Base-by-base conservation (phyloP, 2,329 filamentous ascomycete genomes). In the Pseudogymnoascus sp. region DNA sequence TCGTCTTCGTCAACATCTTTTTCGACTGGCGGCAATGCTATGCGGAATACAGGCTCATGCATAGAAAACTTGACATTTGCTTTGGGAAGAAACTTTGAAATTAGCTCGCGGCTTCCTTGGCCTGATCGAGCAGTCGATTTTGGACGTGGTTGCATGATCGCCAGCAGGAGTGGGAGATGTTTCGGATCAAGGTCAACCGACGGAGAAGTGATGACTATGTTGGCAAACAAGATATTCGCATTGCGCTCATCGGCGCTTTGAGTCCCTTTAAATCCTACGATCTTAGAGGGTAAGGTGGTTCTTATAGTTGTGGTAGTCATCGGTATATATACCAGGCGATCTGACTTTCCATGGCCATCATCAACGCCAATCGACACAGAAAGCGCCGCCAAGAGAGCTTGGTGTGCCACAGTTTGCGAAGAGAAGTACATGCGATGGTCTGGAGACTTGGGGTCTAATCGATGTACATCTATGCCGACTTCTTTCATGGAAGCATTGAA, bases 361-460 rank as follows among this genome's bases (percentile, higher is more conserved):
- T 97, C 92, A 36, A 99, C 80, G 39, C 92, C 94, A 62, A 97
- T 81, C 0, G 93, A 93, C 61, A 99, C 89, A 0, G 94, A 96
- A 40, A 99, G 85, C 3, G 92, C 94, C 15, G 93, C 94, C 21
- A 94, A 83, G 36, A 99, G 81, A 9, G 92, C 94, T 78, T 99
- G 93, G 73, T 99, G 94, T 10, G 94, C 94, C 69, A 97, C 86
- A 71, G 97, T 94, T 64, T 91, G 88, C 21, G 88, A 85, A 2
- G 92, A 90, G 71, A 99, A 99, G 74, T 99, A 97, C 94, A 97
- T 99, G 65, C 94, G 86, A 78, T 99, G 94, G 0, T 93, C 92
- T 0, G 94, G 92, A 13, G 92, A 96, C 69, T 90, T 93, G 41
- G 90, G 88, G 72, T 99, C 93, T 61, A 99, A 82, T 21, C 93